A percentile compares a stretch with the other conserved stretches of the same genome.
phyloP scores from a whole-genome alignment of 2,329 filamentous ascomycete species.

The Chaetomium sp. region DNA sequence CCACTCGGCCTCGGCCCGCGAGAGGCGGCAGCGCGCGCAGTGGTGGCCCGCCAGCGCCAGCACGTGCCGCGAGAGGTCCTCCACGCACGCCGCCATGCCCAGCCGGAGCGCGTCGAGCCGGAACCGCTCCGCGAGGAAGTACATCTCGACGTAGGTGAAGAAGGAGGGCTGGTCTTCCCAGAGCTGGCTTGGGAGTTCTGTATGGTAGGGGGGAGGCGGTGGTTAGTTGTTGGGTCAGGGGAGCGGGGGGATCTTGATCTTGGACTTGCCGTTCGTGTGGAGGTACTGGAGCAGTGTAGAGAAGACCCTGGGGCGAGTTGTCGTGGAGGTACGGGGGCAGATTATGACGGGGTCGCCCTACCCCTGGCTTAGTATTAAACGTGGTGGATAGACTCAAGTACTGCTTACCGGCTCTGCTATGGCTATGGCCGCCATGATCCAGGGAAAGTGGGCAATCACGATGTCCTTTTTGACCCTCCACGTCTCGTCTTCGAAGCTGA shows the following conservation, averaged over 20 bases:
- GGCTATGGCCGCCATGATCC: constrained; percentile 5
- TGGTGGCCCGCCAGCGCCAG: background rate
- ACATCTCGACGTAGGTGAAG: constrained; percentile 11
- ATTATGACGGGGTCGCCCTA: constrained; percentile 8
- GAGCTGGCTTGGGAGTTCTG: constrained; percentile 14
- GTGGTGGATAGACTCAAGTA: background rate
- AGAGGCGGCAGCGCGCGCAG: constrained; percentile 12
- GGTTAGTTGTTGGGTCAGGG: background rate
- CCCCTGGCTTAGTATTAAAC: background rate
- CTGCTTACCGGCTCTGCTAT: constrained; percentile 11
- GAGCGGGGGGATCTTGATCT: background rate
- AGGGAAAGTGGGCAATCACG: constrained; percentile 6
- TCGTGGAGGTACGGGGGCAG: background rate
- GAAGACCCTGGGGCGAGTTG: constrained; percentile 6
- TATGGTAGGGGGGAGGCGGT: no score
- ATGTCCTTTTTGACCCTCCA: constrained; percentile 21
- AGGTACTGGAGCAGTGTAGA: constrained; percentile 12
- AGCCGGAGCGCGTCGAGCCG: constrained; percentile 1
- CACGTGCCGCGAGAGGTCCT: constrained; percentile 11
- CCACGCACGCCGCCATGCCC: constrained; percentile 9
- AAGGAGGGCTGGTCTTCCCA: constrained; percentile 21
- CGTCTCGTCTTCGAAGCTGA: constrained; percentile 13
- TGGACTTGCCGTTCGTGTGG: constrained; percentile 15
- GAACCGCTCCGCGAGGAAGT: constrained; percentile 19
- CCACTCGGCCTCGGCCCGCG: background rate